phyloP scores from a whole-genome alignment of 805 yeast species.

The Kuraishia ogatae region DNA sequence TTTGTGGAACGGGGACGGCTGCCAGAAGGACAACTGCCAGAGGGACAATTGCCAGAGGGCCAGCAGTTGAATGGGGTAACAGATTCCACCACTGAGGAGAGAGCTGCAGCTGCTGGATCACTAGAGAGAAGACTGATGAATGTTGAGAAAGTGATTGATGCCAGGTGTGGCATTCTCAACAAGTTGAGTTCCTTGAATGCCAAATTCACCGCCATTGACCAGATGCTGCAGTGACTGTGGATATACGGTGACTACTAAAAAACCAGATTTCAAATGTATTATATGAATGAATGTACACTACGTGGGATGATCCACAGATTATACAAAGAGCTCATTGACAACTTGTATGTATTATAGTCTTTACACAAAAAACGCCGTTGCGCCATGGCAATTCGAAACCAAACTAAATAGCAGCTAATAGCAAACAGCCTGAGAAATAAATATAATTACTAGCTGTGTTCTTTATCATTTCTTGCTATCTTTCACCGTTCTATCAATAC shows the following conservation, averaged over 20 bases:
- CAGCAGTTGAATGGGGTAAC: no score
- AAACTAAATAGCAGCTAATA: not conserved
- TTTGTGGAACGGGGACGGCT: no score
- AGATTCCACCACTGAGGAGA: no score
- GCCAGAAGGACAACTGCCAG: not conserved
- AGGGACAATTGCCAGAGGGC: not conserved
- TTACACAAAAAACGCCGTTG: slow-evolving; percentile 1
- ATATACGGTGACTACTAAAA: no score
- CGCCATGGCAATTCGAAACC: not conserved
- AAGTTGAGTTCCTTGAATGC: slow-evolving; percentile 20
- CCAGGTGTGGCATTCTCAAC: slow-evolving; percentile 16
- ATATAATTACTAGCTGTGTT: not conserved
- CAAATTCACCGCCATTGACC: slow-evolving; percentile 8
- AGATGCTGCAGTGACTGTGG: not conserved
- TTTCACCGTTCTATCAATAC: no score
- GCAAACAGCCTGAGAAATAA: not conserved
- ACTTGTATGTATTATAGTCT: not conserved
- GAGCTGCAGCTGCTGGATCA: no score
- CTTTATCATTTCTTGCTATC: no score
- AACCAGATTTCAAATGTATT: no score
- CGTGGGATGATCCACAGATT: not conserved
- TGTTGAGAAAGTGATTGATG: slow-evolving; percentile 13
- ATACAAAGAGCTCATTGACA: not conserved
- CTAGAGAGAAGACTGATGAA: slow-evolving; percentile 11
- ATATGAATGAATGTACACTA: not conserved